phyloP scores from a whole-genome alignment of 2,329 filamentous ascomycete species.

The Aspergillus pseudoglaucus region DNA sequence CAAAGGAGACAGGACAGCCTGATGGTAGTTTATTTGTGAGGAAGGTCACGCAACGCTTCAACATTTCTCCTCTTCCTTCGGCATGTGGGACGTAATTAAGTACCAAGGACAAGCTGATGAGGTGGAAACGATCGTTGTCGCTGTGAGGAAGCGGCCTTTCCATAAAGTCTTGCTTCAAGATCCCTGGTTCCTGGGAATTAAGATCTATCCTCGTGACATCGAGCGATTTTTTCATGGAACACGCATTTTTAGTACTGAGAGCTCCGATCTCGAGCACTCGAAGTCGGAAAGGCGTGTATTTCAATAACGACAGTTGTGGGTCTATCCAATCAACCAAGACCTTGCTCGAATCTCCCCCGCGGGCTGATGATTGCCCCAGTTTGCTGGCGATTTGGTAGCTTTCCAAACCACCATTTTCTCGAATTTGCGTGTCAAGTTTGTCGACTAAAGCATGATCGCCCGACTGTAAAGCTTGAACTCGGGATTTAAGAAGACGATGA shows the following conservation, averaged over 20 bases:
- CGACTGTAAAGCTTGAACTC: constrained; percentile 46
- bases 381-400: constrained; percentile 58
- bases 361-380: constrained; percentile 53
- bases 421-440: constrained; percentile 45
- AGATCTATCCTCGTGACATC: constrained; percentile 80
- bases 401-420: constrained; percentile 52
- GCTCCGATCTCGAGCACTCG: constrained; percentile 84
- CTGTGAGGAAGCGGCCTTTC: constrained; percentile 62
- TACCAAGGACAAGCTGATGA: constrained; percentile 86
- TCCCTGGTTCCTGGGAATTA: constrained; percentile 71
- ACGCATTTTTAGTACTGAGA: constrained; percentile 76
- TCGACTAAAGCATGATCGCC: constrained; percentile 36
- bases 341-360: constrained; percentile 59
- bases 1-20: constrained; percentile 20
- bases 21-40: constrained; percentile 38
- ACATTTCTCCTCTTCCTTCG: constrained; percentile 71
- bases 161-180: constrained; percentile 92
- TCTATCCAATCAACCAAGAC: constrained; percentile 54
- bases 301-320: constrained; percentile 20
- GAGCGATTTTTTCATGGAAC: constrained; percentile 65
- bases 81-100: constrained; percentile 89
- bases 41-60: constrained; percentile 67
- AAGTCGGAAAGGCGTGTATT: constrained; percentile 32
- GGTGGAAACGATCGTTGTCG: constrained; percentile 66
- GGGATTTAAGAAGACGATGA: constrained; percentile 54